Base-by-base conservation (phyloP, 1,284 basidiomycete genomes). In the Pascua sp. region DNA sequence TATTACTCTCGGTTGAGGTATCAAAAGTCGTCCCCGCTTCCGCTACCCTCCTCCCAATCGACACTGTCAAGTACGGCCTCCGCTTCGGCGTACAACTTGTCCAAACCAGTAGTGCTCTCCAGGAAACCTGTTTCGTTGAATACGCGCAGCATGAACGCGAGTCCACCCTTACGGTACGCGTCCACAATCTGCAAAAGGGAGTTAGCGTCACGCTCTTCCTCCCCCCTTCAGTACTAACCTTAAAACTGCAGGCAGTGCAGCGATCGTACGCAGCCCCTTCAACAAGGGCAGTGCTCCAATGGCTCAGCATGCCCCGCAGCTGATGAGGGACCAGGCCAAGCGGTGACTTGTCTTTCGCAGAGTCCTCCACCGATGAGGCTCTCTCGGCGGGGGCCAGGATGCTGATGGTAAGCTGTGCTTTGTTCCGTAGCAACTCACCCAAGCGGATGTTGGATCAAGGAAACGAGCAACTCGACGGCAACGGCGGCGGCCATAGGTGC, bases 301-400 rank as follows among this genome's bases (percentile, higher is more conserved):
- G 86, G 5, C 86, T 84, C 10, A 98, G 80, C 79, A 86, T 91
- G 0, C 94, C 96, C 0, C 96, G 85, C 7, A 98, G 80, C 72
- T 98, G 95, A 73, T 98, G 96, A 1, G 95, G 95, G 0, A 97
- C 88, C 3, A 87, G 79, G 0, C 94, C 94, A 1, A 98, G 82
- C 0, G 77, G 90, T 79, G 72, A 89, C 80, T 32, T 32, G 24
- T 32, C 24, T 32, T 32, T 32, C 24, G 7, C 24, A 32, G 24
- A 32, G 24, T 32, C 24, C 24, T 32, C 4, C 24, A 32, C 24
- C 11, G n/a, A 11, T 7, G 39, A 4, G 2, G 49, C 39, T 13
- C 47, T 52, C 48, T 80, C 79, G 46, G 88, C 84, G 0, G 86
- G 83, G 0, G 88, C 87, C 43, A 85, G 80, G 12, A 87, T 60